Percentiles rank a stretch among this genome's conserved stretches.
phyloP scores from a whole-genome alignment of 495 filamentous ascomycete genomes.

The Penicillium subrubescens region DNA sequence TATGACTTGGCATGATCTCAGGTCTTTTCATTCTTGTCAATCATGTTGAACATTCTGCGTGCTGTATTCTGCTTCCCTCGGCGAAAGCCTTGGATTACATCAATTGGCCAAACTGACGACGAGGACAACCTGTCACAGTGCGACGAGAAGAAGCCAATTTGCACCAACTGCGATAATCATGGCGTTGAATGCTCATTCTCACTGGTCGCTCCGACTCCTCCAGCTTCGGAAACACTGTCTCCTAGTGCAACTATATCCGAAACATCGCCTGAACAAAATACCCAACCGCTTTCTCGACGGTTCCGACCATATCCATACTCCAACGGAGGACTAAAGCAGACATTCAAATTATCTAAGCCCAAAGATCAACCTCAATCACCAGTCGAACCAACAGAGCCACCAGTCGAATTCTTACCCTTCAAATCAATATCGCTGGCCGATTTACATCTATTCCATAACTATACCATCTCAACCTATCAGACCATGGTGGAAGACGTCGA shows the following conservation, averaged over 20 bases:
- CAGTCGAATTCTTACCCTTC: constrained; percentile 6
- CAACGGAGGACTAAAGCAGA: constrained; percentile 10
- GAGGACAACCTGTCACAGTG: constrained; percentile 29
- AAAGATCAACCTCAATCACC: neutral
- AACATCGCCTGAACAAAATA: neutral
- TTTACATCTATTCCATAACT: constrained; percentile 44
- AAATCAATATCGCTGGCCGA: constrained; percentile 34
- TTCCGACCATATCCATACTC: constrained; percentile 32
- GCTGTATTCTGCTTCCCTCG: neutral
- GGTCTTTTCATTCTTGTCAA: neutral
- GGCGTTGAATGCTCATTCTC: constrained; percentile 32
- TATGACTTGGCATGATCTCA: neutral
- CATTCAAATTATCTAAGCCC: constrained; percentile 11
- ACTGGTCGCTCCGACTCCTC: neutral
- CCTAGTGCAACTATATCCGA: neutral
- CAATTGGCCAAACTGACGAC: neutral
- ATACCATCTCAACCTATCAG: constrained; percentile 33
- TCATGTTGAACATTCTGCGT: constrained; percentile 6
- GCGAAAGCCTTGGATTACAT: neutral
- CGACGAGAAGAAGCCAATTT: constrained; percentile 39
- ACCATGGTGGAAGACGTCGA: constrained; percentile 32
- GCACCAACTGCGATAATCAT: constrained; percentile 34
- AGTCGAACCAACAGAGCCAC: constrained; percentile 10
- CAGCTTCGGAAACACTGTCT: constrained; percentile 8
- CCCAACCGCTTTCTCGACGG: constrained; percentile 13